Evolutionary conservation across 2,329 filamentous ascomycete genomes (phyloP), one percentile per base, ranked within the genome.

Genomic region (Colletotrichum scovillei): DNA sequence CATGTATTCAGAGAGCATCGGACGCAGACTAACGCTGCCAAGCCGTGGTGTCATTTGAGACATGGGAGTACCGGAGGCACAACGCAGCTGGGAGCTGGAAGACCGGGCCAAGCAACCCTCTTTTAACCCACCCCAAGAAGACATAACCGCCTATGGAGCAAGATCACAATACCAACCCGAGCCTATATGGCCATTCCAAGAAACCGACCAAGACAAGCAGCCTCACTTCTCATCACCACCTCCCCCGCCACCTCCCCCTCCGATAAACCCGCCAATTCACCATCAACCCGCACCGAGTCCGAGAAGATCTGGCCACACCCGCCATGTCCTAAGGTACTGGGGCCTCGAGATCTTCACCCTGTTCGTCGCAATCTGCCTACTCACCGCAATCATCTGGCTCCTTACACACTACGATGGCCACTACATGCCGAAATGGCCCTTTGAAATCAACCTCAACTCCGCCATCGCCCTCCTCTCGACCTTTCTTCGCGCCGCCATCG

Each of bases 361-460:
- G 14, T 56, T 62, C 11, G 12, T 55, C 7, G 67, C 70, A 1
- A 28, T 73, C 12, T 49, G 53, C 2, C 70, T 70, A 3, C 55
- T 73, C 14, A 59, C 55, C 32, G 66, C 70, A 30, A 73, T 70
- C 22, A 32, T 73, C n/a, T 26, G 67, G 22, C 46, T 73, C 1
- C 67, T 73, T 7, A 67, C 70, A 4, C 53, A 65, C 55, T 73
- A 73, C 26, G 55, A 73, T 16, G 67, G 70, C 46, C 59, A 56
- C 3, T 73, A 70, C 55, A 70, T 70, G 70, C 77, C 77, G 3
- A 66, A 77, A 5, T 78, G 77, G 77, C 77, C 77, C 2, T 75
- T 75, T 65, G 65, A 74, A 28, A 76, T 77, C 67, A 78, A 75
- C 53, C 77, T 78, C 63, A 78, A 74, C 67, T 69, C 77, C 2